Base-by-base conservation (phyloP, 352 stramenopile species). In the Globisporangium takayamanum region DNA sequence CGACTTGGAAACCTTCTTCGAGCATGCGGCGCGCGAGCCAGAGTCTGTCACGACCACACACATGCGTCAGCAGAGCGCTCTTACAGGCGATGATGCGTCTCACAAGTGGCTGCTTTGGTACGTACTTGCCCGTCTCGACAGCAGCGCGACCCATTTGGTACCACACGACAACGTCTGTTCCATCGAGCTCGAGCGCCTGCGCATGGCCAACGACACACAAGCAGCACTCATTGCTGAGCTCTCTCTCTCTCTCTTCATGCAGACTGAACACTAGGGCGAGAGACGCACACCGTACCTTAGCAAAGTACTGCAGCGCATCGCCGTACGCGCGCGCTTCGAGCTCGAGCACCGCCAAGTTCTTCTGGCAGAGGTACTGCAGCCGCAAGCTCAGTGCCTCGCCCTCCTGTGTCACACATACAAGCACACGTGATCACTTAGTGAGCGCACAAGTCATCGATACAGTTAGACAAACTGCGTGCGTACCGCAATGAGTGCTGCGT, bases 111-210 rank as follows among this genome's bases (percentile, higher is more conserved):
- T 39, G 33, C 33, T 5, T 14, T 12, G 7, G 10, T 30, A 55
- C 56, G 56, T 42, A 81, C 67, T 81, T 78, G 16, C 76, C 78
- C 8, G 76, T 92, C 37, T 78, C 77, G 7, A 88, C 48, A 2
- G 81, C 79, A 1, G 76, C 69, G 20, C 71, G 74, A 5, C 68
- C 78, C 77, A 89, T 83, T 41, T 92, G 74, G 57, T 67, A 80
- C 81, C 81, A 92, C 30, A 92, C 80, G 10, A 89, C 63, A n/a
- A 87, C 81, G 60, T 92, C 81, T 18, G 81, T 87, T 2, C 62
- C 78, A 53, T 92, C 81, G 25, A 88, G 49, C 26, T 69, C 65
- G 14, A 91, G 41, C 18, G 81, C 81, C 74, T 84, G 16, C 30
- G 14, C 26, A 44, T 11, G 11, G 16, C 25, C 47, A 51, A 5